Conservation (phyloP, 768 basidiomycete species). For the Trametes maxima region DNA sequence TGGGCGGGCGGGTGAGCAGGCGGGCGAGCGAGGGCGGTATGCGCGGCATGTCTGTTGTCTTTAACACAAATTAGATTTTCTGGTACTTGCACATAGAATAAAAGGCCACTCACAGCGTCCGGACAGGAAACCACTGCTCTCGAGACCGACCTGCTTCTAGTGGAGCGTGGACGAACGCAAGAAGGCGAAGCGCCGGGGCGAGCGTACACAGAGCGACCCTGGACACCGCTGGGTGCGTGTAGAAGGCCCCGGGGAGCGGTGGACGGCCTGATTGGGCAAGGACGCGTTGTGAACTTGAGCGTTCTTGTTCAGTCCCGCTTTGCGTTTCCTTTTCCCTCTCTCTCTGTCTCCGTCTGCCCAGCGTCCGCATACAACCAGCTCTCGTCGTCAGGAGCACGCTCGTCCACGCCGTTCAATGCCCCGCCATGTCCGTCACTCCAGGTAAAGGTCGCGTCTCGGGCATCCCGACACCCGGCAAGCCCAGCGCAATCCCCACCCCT, state of each 20-base stretch:
- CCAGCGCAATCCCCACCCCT: constrained; percentile 66
- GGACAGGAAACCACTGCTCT: not conserved
- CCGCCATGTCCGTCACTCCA: constrained; percentile 46
- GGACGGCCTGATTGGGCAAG: constrained; percentile 15
- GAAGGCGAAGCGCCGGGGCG: constrained; percentile 7
- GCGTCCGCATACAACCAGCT: not conserved
- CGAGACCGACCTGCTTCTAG: not conserved
- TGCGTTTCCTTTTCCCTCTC: constrained; percentile 2
- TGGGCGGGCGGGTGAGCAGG: constrained; percentile 26
- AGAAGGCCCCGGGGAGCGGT: constrained; percentile 11
- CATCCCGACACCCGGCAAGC: constrained; percentile 51
- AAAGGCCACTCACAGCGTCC: not conserved
- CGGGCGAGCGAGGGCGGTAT: constrained; percentile 30
- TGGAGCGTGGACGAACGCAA: constrained; percentile 2
- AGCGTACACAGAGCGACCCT: constrained; percentile 5
- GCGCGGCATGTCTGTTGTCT: constrained; percentile 26
- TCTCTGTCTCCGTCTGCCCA: constrained; percentile 1
- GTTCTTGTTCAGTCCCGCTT: constrained; percentile 15
- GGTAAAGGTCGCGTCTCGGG: constrained; percentile 44
- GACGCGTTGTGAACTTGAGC: constrained; percentile 9
- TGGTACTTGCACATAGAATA: not conserved
- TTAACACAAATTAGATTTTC: not conserved
- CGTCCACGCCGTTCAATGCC: constrained; percentile 13
- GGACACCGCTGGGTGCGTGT: not conserved
- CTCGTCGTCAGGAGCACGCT: not conserved